Conservation (phyloP, 2,329 filamentous ascomycete species). For the Fusarium annulatum region DNA sequence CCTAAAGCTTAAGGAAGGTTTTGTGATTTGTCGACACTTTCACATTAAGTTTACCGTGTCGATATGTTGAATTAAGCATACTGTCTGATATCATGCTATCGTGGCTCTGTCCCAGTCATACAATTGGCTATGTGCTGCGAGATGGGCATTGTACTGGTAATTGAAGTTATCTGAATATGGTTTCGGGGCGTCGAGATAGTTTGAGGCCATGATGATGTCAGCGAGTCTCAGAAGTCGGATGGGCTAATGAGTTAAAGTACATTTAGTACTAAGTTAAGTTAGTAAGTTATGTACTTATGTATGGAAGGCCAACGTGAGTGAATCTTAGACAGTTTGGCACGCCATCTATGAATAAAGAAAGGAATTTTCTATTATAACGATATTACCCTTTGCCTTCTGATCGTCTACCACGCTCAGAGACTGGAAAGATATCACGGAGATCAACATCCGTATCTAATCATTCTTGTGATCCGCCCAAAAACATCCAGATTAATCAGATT, state of each 20-base stretch:
- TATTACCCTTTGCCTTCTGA: not conserved
- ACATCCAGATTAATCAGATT: constrained; percentile 12
- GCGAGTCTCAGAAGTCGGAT: not conserved
- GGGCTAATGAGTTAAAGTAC: not conserved
- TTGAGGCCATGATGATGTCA: not conserved
- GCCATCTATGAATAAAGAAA: not conserved
- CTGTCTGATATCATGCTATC: not conserved
- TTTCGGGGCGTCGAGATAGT: not conserved
- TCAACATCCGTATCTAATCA: constrained; percentile 5
- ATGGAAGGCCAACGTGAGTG: not conserved
- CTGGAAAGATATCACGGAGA: not conserved
- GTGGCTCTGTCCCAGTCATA: not conserved
- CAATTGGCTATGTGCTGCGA: not conserved
- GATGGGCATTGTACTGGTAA: not conserved
- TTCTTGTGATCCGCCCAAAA: not conserved
- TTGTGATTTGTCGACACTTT: not conserved
- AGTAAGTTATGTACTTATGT: not conserved
- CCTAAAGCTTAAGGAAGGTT: not conserved
- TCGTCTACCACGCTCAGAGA: not conserved
- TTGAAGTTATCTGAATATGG: not conserved
- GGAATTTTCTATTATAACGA: not conserved
- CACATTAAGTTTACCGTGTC: not conserved
- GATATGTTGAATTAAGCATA: not conserved
- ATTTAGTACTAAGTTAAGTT: not conserved
- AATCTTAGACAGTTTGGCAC: not conserved